Percentiles rank a stretch among this genome's conserved stretches.
These are phyloP conservation scores for Lolium rigidum DNA, from an alignment of 176 grass and related monocot species.

Conservation along the genomic window DNA sequence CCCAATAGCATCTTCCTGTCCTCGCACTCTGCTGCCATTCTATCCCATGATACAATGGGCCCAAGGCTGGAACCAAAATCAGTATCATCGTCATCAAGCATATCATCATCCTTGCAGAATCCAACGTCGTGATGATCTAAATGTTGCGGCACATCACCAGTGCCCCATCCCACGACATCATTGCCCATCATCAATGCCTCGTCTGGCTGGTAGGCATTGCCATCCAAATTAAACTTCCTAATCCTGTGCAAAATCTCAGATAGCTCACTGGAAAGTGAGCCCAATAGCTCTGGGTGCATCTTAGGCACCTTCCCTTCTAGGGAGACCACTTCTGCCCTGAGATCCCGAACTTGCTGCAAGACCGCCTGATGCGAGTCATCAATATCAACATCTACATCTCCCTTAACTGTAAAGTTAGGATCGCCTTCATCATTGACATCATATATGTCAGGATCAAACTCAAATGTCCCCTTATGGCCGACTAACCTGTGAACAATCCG, in stretches of 20 bases:
- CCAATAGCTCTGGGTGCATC: constrained; percentile 66
- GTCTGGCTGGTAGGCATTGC: constrained; percentile 58
- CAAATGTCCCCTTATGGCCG: constrained; percentile 81
- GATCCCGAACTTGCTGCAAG: constrained; percentile 74
- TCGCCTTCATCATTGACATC: constrained; percentile 77
- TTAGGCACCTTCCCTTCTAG: constrained; percentile 82
- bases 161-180: constrained; percentile 62
- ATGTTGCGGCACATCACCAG: constrained; percentile 56
- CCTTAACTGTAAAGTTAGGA: constrained; percentile 54
- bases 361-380: constrained; percentile 66
- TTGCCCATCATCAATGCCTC: constrained; percentile 67
- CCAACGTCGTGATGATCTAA: constrained; percentile 61
- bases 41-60: constrained; percentile 85
- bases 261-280: constrained; percentile 67
- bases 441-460: constrained; percentile 88
- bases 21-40: constrained; percentile 77
- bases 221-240: constrained; percentile 72
- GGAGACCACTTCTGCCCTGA: constrained; percentile 61
- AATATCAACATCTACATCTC: constrained; percentile 56
- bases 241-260: constrained; percentile 77
- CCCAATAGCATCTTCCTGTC: constrained; percentile 83
- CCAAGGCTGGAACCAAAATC: constrained; percentile 92
- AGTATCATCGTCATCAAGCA: constrained; percentile 86
- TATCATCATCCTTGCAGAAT: constrained; percentile 88
- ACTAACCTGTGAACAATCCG: constrained; percentile 94